Percentiles rank a stretch among this genome's conserved stretches.
These are phyloP conservation scores for Theileria annulata DNA, from an alignment of 169 alveolate species.

Conservation along the genomic window DNA sequence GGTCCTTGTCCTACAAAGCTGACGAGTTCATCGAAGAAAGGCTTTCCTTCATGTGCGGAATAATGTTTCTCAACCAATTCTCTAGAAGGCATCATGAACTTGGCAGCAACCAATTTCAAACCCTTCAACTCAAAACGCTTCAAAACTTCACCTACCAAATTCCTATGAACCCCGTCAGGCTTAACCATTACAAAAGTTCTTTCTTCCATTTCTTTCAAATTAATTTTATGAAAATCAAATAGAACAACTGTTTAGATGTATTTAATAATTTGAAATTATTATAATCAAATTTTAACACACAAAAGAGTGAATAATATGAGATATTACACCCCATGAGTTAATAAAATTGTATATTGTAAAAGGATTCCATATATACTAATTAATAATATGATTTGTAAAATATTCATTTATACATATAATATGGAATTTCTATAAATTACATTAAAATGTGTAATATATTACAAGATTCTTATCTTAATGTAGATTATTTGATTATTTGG, in stretches of 20 bases:
- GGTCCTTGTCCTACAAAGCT: constrained; percentile 93
- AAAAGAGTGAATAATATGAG: no score
- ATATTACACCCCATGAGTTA: not conserved
- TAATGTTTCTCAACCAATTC: constrained; percentile 92
- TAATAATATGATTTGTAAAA: not conserved
- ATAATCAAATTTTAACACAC: no score
- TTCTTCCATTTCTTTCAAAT: constrained; percentile 37
- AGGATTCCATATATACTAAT: not conserved
- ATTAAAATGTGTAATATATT: not conserved
- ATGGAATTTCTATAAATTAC: not conserved
- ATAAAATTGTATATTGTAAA: not conserved
- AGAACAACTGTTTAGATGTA: no score
- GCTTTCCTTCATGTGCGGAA: constrained; percentile 90
- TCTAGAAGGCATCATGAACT: constrained; percentile 83
- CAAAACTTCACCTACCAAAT: constrained; percentile 92
- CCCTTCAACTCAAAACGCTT: constrained; percentile 94
- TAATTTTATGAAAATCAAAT: no score
- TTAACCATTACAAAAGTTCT: constrained; percentile 97
- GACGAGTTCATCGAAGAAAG: constrained; percentile 91
- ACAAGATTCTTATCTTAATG: not conserved
- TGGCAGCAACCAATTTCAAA: constrained; percentile 92
- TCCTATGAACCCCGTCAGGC: constrained; percentile 99
- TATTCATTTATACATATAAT: no score
- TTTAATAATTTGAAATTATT: no score
- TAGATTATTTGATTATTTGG: not conserved